Evolutionary conservation across 768 basidiomycete species (phyloP).

Genomic region (Multifurca ochricompacta): DNA sequence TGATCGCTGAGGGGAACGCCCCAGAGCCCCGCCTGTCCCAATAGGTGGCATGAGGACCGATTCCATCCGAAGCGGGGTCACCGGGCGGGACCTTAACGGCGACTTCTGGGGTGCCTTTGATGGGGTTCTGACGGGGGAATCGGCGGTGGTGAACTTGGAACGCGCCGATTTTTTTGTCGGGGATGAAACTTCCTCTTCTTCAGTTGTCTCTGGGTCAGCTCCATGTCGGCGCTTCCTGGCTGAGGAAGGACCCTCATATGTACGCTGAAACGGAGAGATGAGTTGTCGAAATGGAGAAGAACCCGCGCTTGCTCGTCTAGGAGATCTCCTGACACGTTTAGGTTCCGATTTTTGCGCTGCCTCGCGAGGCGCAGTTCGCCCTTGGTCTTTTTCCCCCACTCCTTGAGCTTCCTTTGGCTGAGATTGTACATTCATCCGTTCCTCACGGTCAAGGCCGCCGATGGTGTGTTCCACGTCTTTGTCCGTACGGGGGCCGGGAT

Average conservation of each 20-base stretch:
- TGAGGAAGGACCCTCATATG: neutral
- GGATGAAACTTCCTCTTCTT: neutral
- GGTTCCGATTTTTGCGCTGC: neutral
- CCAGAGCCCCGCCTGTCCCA: slow-evolving; percentile 1
- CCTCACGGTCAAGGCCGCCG: slow-evolving; percentile 17
- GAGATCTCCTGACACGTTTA: neutral
- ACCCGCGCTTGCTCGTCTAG: neutral
- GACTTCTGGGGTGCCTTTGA: slow-evolving; percentile 7
- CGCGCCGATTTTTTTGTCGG: slow-evolving; percentile 16
- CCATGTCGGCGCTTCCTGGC: neutral
- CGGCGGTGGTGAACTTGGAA: neutral
- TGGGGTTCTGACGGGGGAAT: neutral
- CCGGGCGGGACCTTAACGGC: slow-evolving; percentile 1
- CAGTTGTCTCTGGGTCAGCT: slow-evolving; percentile 1
- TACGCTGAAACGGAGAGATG: neutral
- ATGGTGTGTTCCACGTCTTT: slow-evolving; percentile 27
- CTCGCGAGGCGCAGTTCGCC: neutral
- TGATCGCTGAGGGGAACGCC: slow-evolving; percentile 1
- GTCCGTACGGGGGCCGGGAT: slow-evolving; percentile 17
- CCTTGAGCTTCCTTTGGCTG: neutral
- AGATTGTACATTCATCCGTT: slow-evolving; percentile 15
- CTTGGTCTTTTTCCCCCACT: neutral
- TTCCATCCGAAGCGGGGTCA: slow-evolving; percentile 5
- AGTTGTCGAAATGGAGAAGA: neutral
- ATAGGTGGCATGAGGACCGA: slow-evolving; percentile 18